phyloP scores from a whole-genome alignment of 2,329 filamentous ascomycete genomes.

The Colletotrichum gloeosporioides region DNA sequence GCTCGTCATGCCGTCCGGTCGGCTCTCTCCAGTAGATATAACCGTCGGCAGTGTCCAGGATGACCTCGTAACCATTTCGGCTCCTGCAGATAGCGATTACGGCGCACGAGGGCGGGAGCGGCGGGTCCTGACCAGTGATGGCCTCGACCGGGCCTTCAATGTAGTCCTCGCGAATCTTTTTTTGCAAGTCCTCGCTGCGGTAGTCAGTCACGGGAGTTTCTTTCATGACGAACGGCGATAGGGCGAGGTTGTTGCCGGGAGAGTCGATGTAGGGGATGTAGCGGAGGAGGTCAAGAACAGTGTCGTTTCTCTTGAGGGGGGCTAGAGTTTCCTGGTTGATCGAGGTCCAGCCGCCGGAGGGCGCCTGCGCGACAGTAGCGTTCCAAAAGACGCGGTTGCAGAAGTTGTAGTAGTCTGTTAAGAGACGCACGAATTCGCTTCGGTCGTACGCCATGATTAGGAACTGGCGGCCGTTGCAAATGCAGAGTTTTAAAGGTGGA shows the following conservation, averaged over 20 bases:
- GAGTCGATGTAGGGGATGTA: conserved; percentile 18
- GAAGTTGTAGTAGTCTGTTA: conserved; percentile 25
- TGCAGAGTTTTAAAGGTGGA: background rate
- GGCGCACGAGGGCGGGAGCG: conserved; percentile 10
- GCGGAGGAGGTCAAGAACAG: conserved; percentile 20
- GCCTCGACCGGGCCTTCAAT: background rate
- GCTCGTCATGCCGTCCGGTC: background rate
- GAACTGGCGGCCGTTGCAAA: background rate
- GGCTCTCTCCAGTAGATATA: conserved; percentile 15
- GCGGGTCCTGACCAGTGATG: background rate
- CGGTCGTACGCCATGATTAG: background rate
- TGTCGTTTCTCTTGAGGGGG: conserved; percentile 4
- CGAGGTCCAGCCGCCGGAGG: conserved; percentile 12
- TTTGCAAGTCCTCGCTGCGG: background rate
- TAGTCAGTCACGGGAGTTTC: conserved; percentile 9
- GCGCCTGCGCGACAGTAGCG: background rate
- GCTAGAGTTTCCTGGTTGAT: conserved; percentile 18
- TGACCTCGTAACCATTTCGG: conserved; percentile 8
- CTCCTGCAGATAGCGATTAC: conserved; percentile 4
- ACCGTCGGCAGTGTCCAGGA: conserved; percentile 22
- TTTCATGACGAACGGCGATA: background rate
- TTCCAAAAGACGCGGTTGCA: conserved; percentile 22
- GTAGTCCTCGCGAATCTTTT: background rate
- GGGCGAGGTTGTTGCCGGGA: background rate
- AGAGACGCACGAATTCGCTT: conserved; percentile 21